Evolutionary conservation across 305 asterid species (phyloP), one percentile per base, ranked within the genome.

Genomic region (Striga hermonthica): DNA sequence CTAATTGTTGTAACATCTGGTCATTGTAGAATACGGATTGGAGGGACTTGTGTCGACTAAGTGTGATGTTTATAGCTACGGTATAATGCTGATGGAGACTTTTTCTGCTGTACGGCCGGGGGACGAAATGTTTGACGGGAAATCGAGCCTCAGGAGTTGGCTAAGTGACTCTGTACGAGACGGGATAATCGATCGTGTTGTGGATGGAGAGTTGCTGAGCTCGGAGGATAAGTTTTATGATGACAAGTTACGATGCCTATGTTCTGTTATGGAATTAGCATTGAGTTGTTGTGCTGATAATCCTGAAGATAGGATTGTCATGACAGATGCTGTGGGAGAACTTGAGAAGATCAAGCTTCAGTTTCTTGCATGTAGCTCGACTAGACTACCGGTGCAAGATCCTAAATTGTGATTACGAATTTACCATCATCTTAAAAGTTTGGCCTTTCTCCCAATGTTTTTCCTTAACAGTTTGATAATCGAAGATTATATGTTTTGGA

Each of bases 261-360:
- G 43, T 9, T 38, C 28, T 35, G 53, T 60, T 53, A 49, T 74
- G 48, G 54, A 31, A 11, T 45, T 74, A 48, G 78, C 74, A 37
- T 41, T 50, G 67, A 52, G 47, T 52, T 74, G 78, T 67, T 56
- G 63, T 14, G 74, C 13, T 7, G 68, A 68, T 57, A 15, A 54
- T 44, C 74, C 78, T 4, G 45, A 55, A 16, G 68, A 64, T 4
- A 74, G 78, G 72, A 58, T 59, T 54, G 64, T 57, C 7, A 64
- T 74, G 68, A 74, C 57, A 64, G 61, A 74, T 31, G 69, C 28
- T 9, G n/a, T 52, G 4, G 34, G 39, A 28, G 34, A 69, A 39
- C 48, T 74, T 54, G 35, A 68, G 36, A 69, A 69, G 56, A 69
- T 74, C 59, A 64, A 64, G 48, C 64, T 64, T 48, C 54, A 57